Evolutionary conservation across 1,284 basidiomycete species (phyloP), one percentile per base, ranked within the genome.

Genomic region (Stereum hirsutum): DNA sequence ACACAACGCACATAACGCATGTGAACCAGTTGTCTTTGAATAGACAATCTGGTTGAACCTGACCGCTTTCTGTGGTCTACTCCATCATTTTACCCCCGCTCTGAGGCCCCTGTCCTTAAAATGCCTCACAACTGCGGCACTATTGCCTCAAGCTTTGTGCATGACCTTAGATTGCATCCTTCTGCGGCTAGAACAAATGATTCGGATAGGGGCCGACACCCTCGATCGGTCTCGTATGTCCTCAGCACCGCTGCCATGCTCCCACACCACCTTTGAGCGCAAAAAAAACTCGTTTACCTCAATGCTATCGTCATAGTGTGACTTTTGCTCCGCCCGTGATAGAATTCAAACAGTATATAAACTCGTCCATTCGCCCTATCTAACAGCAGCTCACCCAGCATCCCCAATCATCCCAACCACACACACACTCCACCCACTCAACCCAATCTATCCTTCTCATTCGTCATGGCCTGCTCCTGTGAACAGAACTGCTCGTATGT

Each of bases 401-500:
- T n/a, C n/a, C n/a, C 19, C 41, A 33, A 11, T 21, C 25, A 25
- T 20, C 21, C 14, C 23, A 24, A 12, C 21, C 25, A 10, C 7
- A 8, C 10, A 15, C 25, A n/a, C 27, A 30, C 24, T 30, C 25
- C n/a, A 6, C 20, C 10, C n/a, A 17, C 34, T 19, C 7, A 33
- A 42, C 32, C 28, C n/a, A 20, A 2, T 7, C 21, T 3, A 32
- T 17, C 11, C 8, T 23, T 32, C 6, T 26, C 14, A 24, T 15
- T 2, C 21, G 35, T 17, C 33, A 48, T 47, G 41, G 47, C 53
- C 36, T 57, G 57, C 46, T 47, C 51, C 28, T 59, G 57, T 45
- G 48, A 54, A 46, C 51, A 49, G 46, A 46, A 41, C 46, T 59
- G 57, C 55, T 39, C 46, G 57, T 59, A 41, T 3, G 56, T 47